phyloP scores from a whole-genome alignment of 108 stramenopile species.

The Discostella stelligeroides region DNA sequence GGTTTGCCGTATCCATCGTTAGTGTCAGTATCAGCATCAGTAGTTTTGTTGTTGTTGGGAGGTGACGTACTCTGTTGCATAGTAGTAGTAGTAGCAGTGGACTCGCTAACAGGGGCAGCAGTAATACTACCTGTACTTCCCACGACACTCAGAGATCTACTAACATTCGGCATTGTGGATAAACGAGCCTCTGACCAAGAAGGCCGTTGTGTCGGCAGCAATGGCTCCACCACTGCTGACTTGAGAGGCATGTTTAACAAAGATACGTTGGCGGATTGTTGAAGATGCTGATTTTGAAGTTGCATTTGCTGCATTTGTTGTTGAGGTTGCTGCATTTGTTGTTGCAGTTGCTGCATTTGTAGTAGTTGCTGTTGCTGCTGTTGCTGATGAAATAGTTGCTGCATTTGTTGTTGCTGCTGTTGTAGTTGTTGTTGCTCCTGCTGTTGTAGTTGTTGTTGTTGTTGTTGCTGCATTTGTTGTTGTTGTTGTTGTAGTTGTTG shows the following conservation, averaged over 20 bases:
- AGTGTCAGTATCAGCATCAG: not conserved
- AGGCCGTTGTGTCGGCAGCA: constrained; percentile 50
- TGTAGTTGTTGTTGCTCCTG: constrained; percentile 23
- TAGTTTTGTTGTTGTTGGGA: constrained; percentile 9
- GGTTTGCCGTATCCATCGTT: constrained; percentile 37
- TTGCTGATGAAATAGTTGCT: constrained; percentile 18
- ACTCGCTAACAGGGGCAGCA: not conserved
- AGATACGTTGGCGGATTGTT: constrained; percentile 5
- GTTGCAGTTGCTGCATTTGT: constrained; percentile 29
- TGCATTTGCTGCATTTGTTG: constrained; percentile 14
- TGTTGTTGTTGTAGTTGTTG: constrained; percentile 33
- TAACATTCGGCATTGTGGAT: constrained; percentile 5
- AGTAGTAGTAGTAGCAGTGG: not conserved
- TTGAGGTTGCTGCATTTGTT: constrained; percentile 29
- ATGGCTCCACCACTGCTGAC: not conserved
- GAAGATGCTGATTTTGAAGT: constrained; percentile 18
- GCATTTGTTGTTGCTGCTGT: constrained; percentile 23
- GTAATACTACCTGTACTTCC: not conserved
- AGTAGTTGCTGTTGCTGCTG: constrained; percentile 43
- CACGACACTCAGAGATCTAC: too few species aligned
- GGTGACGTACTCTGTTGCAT: not conserved
- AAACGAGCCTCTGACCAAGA: constrained; percentile 53
- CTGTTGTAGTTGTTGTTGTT: constrained; percentile 8
- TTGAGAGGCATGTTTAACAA: not conserved
- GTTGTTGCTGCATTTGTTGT: constrained; percentile 34